These are phyloP conservation scores for Diaporthe citriasiana DNA, from an alignment of 2,329 filamentous ascomycete species.

Conservation along the genomic window DNA sequence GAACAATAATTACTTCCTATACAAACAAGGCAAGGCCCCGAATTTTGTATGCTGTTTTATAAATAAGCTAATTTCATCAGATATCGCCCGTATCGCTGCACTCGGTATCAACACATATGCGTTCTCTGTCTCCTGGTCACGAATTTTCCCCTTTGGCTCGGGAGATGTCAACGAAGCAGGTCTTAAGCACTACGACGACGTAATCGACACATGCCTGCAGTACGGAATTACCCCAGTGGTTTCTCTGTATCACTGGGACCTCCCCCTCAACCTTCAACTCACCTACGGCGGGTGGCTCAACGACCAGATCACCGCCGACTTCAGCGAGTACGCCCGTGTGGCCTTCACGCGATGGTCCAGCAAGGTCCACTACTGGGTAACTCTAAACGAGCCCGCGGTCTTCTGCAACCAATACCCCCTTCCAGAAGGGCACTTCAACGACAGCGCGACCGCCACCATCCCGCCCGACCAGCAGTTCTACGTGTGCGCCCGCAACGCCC, in stretches of 20 bases:
- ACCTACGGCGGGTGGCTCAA: constrained; percentile 27
- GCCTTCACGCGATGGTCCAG: constrained; percentile 14
- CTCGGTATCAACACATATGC: constrained; percentile 35
- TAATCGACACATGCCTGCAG: constrained; percentile 33
- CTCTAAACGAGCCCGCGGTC: constrained; percentile 21
- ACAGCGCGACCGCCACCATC: constrained; percentile 2
- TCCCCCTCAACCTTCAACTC: constrained; percentile 32
- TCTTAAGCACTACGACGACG: constrained; percentile 24
- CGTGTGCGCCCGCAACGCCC: background rate
- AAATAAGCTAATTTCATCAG: background rate
- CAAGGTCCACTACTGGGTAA: constrained; percentile 33
- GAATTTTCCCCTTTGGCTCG: constrained; percentile 30
- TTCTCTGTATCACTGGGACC: constrained; percentile 30
- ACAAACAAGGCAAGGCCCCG: constrained; percentile 15
- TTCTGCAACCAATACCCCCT: constrained; percentile 17
- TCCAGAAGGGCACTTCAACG: constrained; percentile 27
- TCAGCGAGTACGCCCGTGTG: constrained; percentile 33
- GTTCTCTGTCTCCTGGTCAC: constrained; percentile 31
- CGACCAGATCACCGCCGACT: constrained; percentile 32
- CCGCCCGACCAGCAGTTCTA: constrained; percentile 20
- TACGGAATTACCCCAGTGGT: constrained; percentile 20
- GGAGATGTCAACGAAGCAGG: constrained; percentile 19
- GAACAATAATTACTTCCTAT: constrained; percentile 26
- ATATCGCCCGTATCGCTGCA: constrained; percentile 31
- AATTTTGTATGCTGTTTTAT: background rate